Percentiles rank a stretch among this genome's conserved stretches.
Evolutionary conservation across 176 grass and related monocot genomes (phyloP).

Genomic region (Cymbopogon citratus): DNA sequence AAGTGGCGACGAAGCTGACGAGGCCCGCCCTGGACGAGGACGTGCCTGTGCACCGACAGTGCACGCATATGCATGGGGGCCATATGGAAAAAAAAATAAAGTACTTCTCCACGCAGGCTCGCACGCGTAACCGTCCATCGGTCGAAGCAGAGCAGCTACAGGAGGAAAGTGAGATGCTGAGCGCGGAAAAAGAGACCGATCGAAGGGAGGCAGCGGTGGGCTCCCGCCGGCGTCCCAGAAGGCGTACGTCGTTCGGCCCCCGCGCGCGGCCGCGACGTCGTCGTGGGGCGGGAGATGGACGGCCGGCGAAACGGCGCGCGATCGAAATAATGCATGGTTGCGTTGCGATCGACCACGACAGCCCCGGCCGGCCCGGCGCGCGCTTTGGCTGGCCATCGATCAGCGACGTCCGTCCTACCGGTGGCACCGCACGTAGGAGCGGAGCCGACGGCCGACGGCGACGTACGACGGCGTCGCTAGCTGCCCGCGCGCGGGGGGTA

Average conservation of each 20-base stretch:
- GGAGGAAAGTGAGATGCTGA: not conserved
- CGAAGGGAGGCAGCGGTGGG: not conserved
- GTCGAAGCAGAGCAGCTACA: not conserved
- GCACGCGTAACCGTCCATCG: not conserved
- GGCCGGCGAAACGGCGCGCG: constrained; percentile 13
- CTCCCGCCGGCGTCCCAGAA: not conserved
- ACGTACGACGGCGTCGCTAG: not conserved
- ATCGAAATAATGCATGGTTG: not conserved
- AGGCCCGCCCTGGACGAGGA: not conserved
- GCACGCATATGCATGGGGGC: not conserved
- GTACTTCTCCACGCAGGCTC: not conserved
- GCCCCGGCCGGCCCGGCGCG: not conserved
- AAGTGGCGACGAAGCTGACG: not conserved
- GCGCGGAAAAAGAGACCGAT: not conserved
- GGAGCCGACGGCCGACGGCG: no score
- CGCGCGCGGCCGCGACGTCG: not conserved
- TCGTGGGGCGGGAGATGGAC: not conserved
- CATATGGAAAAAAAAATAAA: not conserved
- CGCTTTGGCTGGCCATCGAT: not conserved
- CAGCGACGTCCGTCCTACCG: constrained; percentile 25
- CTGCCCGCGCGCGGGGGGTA: not conserved
- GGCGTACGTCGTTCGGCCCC: not conserved
- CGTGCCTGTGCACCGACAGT: constrained; percentile 1
- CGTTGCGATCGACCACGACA: not conserved
- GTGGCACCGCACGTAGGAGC: not conserved